These are phyloP conservation scores for Trichoderma afroharzianum DNA, from an alignment of 2,329 filamentous ascomycete species.

Conservation along the genomic window DNA sequence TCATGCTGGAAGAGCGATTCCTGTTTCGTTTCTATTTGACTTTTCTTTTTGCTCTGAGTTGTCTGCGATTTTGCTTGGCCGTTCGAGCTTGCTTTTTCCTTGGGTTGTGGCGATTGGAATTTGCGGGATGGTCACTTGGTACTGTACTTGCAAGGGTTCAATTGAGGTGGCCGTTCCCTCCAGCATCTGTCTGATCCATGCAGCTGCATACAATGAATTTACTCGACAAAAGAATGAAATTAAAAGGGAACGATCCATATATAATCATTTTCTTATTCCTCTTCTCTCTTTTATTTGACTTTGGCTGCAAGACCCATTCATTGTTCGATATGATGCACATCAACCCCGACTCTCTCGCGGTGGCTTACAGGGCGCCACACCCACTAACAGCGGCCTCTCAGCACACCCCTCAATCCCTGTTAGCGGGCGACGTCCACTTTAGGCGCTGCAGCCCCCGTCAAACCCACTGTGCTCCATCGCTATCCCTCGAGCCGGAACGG, in stretches of 20 bases:
- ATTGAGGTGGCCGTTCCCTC: not conserved
- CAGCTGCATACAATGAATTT: not conserved
- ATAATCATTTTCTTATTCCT: not conserved
- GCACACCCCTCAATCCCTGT: slow-evolving; percentile 9
- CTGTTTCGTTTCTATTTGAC: slow-evolving; percentile 19
- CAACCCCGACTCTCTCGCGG: not conserved
- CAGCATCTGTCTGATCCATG: not conserved
- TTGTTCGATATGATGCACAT: not conserved
- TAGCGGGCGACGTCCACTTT: slow-evolving; percentile 15
- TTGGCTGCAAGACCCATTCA: not conserved
- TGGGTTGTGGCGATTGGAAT: not conserved
- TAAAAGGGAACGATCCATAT: not conserved
- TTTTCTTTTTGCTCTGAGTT: not conserved
- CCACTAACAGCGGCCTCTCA: not conserved
- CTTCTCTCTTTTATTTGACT: not conserved
- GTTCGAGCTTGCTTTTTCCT: not conserved
- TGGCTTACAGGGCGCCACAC: slow-evolving; percentile 18
- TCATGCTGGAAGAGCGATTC: slow-evolving; percentile 13
- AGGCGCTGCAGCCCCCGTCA: slow-evolving; percentile 8
- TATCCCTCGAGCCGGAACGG: slow-evolving; percentile 17
- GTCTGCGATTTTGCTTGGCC: not conserved
- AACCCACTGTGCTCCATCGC: not conserved
- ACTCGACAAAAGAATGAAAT: not conserved
- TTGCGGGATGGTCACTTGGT: not conserved
- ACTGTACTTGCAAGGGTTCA: not conserved